phyloP scores from a whole-genome alignment of 2,329 filamentous ascomycete species.

The Magnaporthales sp. region DNA sequence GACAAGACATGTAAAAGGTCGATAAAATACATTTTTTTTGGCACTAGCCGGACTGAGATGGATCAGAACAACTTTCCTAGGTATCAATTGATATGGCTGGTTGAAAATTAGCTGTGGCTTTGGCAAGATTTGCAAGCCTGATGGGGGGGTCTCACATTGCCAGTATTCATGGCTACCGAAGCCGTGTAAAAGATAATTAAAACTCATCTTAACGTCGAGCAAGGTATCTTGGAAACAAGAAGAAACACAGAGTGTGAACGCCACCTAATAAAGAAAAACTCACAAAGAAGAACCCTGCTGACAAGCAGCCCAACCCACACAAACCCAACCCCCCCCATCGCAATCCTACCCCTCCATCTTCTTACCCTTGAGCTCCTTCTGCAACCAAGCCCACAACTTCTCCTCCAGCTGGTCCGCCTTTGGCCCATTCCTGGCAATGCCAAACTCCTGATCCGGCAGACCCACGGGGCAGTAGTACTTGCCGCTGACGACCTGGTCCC shows the following conservation, averaged over 20 bases:
- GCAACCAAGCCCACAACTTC: slow-evolving; percentile 23
- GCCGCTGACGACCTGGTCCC: slow-evolving; percentile 16
- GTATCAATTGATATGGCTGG: too few species aligned
- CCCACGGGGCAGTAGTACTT: slow-evolving; percentile 25
- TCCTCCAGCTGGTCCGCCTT: slow-evolving; percentile 12
- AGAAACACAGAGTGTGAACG: neutral
- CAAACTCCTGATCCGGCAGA: slow-evolving; percentile 10
- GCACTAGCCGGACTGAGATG: too few species aligned
- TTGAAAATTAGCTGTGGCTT: too few species aligned
- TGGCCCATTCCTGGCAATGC: slow-evolving; percentile 11
- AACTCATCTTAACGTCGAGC: neutral
- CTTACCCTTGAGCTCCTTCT: slow-evolving; percentile 15
- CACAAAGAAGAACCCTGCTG: too few species aligned
- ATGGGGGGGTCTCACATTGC: too few species aligned
- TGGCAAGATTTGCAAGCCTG: neutral
- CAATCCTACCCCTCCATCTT: neutral
- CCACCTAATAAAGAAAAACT: neutral
- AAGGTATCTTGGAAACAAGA: neutral
- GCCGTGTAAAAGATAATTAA: neutral
- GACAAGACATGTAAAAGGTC: too few species aligned
- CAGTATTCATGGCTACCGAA: neutral
- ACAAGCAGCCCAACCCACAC: too few species aligned
- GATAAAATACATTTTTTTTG: too few species aligned
- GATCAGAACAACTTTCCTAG: too few species aligned
- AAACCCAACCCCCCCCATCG: neutral